Base-by-base conservation (phyloP, 2,329 filamentous ascomycete species). In the Calonectria henricotiae region DNA sequence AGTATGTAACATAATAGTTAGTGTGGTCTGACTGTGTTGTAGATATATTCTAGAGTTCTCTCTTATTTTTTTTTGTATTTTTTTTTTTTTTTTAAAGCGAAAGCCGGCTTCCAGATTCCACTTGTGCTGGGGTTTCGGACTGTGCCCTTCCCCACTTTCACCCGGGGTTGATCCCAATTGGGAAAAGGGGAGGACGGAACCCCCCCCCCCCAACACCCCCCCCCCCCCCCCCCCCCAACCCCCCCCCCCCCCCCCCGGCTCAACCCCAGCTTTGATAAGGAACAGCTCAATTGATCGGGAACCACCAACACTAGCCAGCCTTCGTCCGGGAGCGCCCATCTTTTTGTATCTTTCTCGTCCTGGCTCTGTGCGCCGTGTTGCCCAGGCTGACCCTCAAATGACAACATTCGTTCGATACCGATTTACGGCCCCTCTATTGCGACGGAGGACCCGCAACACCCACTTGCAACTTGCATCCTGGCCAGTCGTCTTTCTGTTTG, bases 211-310 rank as follows among this genome's bases (percentile, higher is more conserved):
- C n/a, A n/a, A n/a, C n/a, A n/a, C n/a, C n/a, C n/a, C n/a, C n/a
- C n/a, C n/a, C n/a, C n/a, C n/a, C n/a, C n/a, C n/a, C n/a, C n/a
- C n/a, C n/a, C n/a, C n/a, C n/a, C n/a, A n/a, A n/a, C n/a, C n/a
- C n/a, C n/a, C n/a, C 44, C 64, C 68, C 2, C 35, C 43, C 49
- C n/a, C 39, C 58, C 70, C 63, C 66, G 63, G 54, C 23, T 46
- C 60, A 60, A 69, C 65, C 67, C 58, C 71, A 70, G 44, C 54
- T 55, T 67, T 77, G 72, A 76, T 75, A 76, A 74, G 66, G 65
- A 32, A 55, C 46, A 67, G 60, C 17, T 47, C 58, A 62, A 37
- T 25, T 61, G 25, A 66, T 71, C 54, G 23, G 54, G 49, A 64
- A 39, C 54, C 54, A 37, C 54, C 27, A 69, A 43, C n/a, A 54